phyloP scores from a whole-genome alignment of 768 basidiomycete species.

The Leccinum boreale region DNA sequence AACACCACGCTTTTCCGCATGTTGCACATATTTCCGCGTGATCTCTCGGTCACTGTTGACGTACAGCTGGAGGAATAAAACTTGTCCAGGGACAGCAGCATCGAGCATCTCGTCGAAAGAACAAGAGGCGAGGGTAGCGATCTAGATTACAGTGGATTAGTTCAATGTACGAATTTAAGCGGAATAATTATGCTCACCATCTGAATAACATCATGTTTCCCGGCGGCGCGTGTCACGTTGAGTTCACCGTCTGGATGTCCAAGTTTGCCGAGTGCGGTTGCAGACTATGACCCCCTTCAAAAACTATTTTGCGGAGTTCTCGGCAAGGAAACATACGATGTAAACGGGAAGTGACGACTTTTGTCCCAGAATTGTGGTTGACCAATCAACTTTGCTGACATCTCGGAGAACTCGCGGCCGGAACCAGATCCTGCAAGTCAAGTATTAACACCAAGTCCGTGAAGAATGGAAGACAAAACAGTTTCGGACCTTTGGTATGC shows the following conservation, averaged over 20 bases:
- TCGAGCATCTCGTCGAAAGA: conserved; percentile 94
- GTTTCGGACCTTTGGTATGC: conserved; percentile 74
- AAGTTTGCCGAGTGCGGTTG: conserved; percentile 89
- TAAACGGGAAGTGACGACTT: conserved; percentile 71
- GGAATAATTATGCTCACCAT: conserved; percentile 44
- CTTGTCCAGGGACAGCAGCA: conserved; percentile 72
- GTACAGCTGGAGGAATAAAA: conserved; percentile 83
- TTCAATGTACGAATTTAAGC: background rate
- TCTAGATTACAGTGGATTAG: conserved; percentile 42
- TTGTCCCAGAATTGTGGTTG: conserved; percentile 77
- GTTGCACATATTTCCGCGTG: conserved; percentile 82
- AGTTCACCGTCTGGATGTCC: conserved; percentile 96
- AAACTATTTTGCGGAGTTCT: conserved; percentile 22
- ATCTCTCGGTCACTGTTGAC: conserved; percentile 88
- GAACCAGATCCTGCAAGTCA: conserved; percentile 70
- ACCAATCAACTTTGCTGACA: conserved; percentile 78
- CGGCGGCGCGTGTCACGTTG: conserved; percentile 85
- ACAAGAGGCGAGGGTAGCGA: conserved; percentile 92
- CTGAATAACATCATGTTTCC: conserved; percentile 70
- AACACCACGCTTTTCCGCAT: conserved; percentile 87
- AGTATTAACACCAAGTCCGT: background rate
- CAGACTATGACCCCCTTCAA: conserved; percentile 41
- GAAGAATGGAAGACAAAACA: background rate
- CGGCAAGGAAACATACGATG: conserved; percentile 44
- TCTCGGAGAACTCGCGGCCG: conserved; percentile 79